These are phyloP conservation scores for Catunica adiposa DNA, from an alignment of 2,329 filamentous ascomycete genomes.

Conservation along the genomic window DNA sequence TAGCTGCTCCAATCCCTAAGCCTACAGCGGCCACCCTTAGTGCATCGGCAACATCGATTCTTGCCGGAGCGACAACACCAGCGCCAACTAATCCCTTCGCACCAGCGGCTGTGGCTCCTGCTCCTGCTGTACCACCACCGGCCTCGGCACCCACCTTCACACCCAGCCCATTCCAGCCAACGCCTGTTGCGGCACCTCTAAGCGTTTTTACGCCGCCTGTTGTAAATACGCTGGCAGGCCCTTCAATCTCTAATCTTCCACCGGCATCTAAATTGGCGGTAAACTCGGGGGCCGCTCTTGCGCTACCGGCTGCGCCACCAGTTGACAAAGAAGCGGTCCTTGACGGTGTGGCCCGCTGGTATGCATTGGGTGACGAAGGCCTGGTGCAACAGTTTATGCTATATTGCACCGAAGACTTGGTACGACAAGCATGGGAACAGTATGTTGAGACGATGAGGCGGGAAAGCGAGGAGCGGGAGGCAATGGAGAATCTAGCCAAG, in stretches of 20 bases:
- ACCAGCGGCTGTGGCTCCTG: background rate
- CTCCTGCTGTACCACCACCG: background rate
- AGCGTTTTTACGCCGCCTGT: background rate
- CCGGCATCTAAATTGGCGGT: slow-evolving; percentile 7
- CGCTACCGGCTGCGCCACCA: background rate
- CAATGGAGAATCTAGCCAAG: slow-evolving; percentile 28
- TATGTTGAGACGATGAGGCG: slow-evolving; percentile 27
- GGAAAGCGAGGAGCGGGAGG: slow-evolving; percentile 30
- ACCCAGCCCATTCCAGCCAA: background rate
- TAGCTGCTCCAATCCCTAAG: background rate
- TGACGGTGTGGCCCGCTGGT: slow-evolving; percentile 36
- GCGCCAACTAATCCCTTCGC: no score
- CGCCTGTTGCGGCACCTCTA: background rate
- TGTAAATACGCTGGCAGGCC: no score
- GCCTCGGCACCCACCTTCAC: background rate
- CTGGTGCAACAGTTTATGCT: slow-evolving; percentile 35
- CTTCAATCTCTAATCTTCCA: background rate
- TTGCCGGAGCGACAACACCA: no score
- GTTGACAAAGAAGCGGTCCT: slow-evolving; percentile 19
- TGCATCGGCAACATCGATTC: background rate
- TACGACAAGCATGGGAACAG: slow-evolving; percentile 26
- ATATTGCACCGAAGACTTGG: slow-evolving; percentile 29
- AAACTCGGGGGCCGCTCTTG: slow-evolving; percentile 8
- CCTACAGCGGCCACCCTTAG: background rate
- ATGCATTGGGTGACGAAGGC: slow-evolving; percentile 36